Percentiles rank a stretch among this genome's conserved stretches.
These are phyloP conservation scores for Kalmusia sp. DNA, from an alignment of 2,329 filamentous ascomycete species.

Conservation along the genomic window DNA sequence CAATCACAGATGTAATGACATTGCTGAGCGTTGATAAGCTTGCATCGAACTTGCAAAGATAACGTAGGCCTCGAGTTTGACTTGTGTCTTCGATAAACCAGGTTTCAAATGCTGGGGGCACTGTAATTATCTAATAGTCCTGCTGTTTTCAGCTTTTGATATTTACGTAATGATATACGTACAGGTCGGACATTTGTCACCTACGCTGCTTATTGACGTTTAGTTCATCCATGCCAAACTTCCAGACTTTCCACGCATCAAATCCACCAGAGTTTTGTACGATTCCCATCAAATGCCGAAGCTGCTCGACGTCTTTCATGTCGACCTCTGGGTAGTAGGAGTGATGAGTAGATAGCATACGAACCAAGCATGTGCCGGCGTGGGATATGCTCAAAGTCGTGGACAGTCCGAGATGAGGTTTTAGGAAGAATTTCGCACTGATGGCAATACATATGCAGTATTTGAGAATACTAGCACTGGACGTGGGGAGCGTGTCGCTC, in stretches of 20 bases:
- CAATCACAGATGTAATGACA: too few relatives aligned
- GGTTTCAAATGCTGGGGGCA: too few relatives aligned
- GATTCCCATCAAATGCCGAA: background rate
- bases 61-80: too few relatives aligned
- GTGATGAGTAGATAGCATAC: background rate
- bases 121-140: too few relatives aligned
- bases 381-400: background rate
- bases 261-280: background rate
- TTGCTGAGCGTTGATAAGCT: too few relatives aligned
- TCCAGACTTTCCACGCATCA: background rate
- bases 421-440: slow-evolving; percentile 10
- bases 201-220: background rate
- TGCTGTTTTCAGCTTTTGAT: too few relatives aligned
- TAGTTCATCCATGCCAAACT: background rate
- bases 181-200: too few relatives aligned
- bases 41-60: too few relatives aligned
- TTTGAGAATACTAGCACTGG: slow-evolving; percentile 4
- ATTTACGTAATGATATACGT: too few relatives aligned
- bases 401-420: background rate
- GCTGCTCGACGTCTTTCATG: background rate
- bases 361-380: background rate
- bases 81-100: too few relatives aligned
- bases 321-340: background rate
- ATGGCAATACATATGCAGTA: slow-evolving; percentile 14
- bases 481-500: background rate